Base-by-base conservation (phyloP, 1,139 yeast genomes). In the Wickerhamiella pararugosa region DNA sequence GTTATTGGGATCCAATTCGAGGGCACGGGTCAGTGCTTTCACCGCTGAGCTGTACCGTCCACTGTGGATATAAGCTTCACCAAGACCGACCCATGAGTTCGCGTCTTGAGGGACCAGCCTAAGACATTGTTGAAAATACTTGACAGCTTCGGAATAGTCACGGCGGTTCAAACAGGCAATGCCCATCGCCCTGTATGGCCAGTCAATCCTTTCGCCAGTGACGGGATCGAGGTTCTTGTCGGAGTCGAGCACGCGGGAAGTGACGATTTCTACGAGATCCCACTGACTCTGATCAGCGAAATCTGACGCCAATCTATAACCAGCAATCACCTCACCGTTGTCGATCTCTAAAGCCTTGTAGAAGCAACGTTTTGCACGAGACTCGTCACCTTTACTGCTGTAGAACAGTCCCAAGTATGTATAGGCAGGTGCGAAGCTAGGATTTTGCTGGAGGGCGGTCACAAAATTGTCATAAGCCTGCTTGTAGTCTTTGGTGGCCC, bases 181-280 rank as follows among this genome's bases (percentile, higher is more conserved):
- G 1, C 97, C 98, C 36, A 90, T 63, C 1, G 83, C 84, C 49
- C 96, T 64, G 56, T 77, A 82, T 0, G 96, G 95, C 98, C 98
- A 90, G 25, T 51, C 53, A 11, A 41, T 25, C 25, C 21, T 26
- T 25, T 41, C 40, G 10, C 45, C 45, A 2, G 43, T 29, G 5
- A 30, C 27, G 2, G 40, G 34, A 10, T 37, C 42, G 3, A 45
- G 38, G 7, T 40, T 29, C 21, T 46, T 43, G 45, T 79, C 92
- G 1, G 83, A 70, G n/a, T 72, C 69, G 5, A 83, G 67, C 7
- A 61, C 64, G 9, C 65, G 51, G 8, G 70, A 66, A 43, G 93
- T 79, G 38, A 90, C 67, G 5, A 79, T 69, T 46, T 83, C 84
- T 0, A 93, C 95, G 33, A 82, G 67, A 26, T 74, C 79, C 98